phyloP scores from a whole-genome alignment of 2,329 filamentous ascomycete species.

The Nothophaeocryptopus gaeumannii region DNA sequence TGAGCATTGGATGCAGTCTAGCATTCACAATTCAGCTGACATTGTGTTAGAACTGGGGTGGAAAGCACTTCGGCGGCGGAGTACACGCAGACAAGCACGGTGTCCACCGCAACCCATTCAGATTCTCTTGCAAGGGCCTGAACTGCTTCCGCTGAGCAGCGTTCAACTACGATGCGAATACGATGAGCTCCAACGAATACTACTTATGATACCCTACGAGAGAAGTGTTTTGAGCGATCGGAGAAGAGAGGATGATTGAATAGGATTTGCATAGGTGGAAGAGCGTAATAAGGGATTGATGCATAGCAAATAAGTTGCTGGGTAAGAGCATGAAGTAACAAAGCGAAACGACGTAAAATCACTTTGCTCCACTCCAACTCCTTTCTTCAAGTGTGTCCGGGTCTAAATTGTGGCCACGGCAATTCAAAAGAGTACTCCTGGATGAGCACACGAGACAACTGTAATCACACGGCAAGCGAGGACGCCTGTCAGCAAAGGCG shows the following conservation, averaged over 20 bases:
- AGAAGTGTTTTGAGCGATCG: background rate
- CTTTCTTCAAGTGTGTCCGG: too few relatives aligned
- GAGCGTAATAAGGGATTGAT: background rate
- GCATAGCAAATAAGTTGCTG: too few relatives aligned
- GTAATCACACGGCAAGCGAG: too few relatives aligned
- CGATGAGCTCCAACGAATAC: background rate
- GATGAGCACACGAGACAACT: too few relatives aligned
- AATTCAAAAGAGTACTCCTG: too few relatives aligned
- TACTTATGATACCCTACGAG: background rate
- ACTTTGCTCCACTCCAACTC: too few relatives aligned
- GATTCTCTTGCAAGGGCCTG: slow-evolving; percentile 50
- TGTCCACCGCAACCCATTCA: slow-evolving; percentile 50
- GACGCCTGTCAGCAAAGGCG: too few relatives aligned
- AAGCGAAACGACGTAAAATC: too few relatives aligned
- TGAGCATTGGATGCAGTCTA: background rate
- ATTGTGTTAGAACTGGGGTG: slow-evolving; percentile 36
- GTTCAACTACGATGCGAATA: background rate
- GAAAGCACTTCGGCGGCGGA: slow-evolving; percentile 46
- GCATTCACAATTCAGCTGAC: background rate
- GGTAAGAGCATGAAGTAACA: too few relatives aligned
- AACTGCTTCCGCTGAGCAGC: slow-evolving; percentile 46
- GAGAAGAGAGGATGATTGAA: too few relatives aligned
- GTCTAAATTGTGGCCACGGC: too few relatives aligned
- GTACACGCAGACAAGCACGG: slow-evolving; percentile 54
- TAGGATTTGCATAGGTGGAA: background rate